Conservation (phyloP, 805 yeast genomes). For the Schizosaccharomyces japonicus region DNA sequence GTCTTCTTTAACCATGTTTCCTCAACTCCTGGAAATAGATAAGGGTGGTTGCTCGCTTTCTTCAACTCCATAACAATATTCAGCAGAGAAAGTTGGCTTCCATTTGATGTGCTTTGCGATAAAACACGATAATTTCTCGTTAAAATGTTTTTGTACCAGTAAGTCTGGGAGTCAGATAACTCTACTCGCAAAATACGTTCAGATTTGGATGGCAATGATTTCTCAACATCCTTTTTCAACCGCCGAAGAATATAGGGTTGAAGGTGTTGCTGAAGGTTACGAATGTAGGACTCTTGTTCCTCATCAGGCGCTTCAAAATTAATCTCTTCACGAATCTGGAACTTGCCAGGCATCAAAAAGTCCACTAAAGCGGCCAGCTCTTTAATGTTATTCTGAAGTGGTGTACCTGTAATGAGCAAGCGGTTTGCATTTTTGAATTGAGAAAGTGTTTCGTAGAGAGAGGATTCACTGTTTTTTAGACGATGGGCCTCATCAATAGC, state of each 20-base stretch:
- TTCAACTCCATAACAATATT: slow-evolving; percentile 89
- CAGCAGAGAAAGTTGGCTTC: slow-evolving; percentile 46
- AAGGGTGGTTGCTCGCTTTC: slow-evolving; percentile 93
- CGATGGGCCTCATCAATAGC: slow-evolving; percentile 99
- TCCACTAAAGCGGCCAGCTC: slow-evolving; percentile 88
- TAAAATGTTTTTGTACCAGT: slow-evolving; percentile 77
- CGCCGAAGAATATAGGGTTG: slow-evolving; percentile 86
- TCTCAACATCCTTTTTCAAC: slow-evolving; percentile 90
- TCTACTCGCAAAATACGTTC: slow-evolving; percentile 91
- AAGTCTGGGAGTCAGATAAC: slow-evolving; percentile 81
- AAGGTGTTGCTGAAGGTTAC: slow-evolving; percentile 57
- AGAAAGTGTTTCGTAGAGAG: slow-evolving; percentile 66
- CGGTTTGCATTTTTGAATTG: slow-evolving; percentile 68
- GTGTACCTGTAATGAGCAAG: slow-evolving; percentile 88
- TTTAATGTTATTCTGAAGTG: slow-evolving; percentile 81
- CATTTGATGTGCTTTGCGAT: slow-evolving; percentile 24
- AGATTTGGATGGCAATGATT: slow-evolving; percentile 82
- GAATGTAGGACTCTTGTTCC: slow-evolving; percentile 70
- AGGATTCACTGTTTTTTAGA: slow-evolving; percentile 77
- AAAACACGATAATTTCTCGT: slow-evolving; percentile 81
- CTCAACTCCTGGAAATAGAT: slow-evolving; percentile 81
- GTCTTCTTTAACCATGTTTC: slow-evolving; percentile 49
- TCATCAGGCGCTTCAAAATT: slow-evolving; percentile 77
- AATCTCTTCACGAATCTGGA: slow-evolving; percentile 76
- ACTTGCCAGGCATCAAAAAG: slow-evolving; percentile 87